phyloP scores from a whole-genome alignment of 176 grass and related monocot genomes.

The Oryza glaberrima region DNA sequence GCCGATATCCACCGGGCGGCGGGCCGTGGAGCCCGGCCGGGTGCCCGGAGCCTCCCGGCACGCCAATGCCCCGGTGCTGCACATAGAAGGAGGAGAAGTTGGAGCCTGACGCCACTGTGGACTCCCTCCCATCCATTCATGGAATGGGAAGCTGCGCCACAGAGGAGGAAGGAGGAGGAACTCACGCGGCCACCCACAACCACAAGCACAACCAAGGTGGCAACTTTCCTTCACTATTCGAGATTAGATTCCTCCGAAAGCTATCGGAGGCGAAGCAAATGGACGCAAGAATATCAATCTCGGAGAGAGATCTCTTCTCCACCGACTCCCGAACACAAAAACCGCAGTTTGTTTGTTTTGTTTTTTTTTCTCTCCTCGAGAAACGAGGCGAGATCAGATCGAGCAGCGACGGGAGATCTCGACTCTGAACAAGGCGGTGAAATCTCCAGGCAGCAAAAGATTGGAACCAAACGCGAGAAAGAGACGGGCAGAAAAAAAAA shows the following conservation, averaged over 20 bases:
- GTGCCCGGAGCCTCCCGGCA: slow-evolving; percentile 26
- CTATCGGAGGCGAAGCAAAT: slow-evolving; percentile 32
- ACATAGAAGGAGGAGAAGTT: slow-evolving; percentile 58
- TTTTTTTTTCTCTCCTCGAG: neutral
- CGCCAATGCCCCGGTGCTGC: slow-evolving; percentile 49
- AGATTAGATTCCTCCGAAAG: slow-evolving; percentile 35
- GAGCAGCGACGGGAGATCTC: slow-evolving; percentile 32
- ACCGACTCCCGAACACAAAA: slow-evolving; percentile 1
- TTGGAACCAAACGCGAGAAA: neutral
- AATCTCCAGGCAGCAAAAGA: neutral
- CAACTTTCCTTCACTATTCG: slow-evolving; percentile 36
- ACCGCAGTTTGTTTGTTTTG: neutral
- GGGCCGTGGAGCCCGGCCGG: slow-evolving; percentile 35
- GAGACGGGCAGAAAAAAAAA: neutral
- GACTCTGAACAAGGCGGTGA: slow-evolving; percentile 17
- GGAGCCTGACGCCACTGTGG: slow-evolving; percentile 54
- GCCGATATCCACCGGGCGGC: slow-evolving; percentile 34
- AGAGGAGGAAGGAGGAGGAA: neutral
- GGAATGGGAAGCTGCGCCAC: slow-evolving; percentile 44
- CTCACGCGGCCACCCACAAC: neutral
- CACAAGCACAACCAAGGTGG: slow-evolving; percentile 23
- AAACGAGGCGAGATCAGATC: slow-evolving; percentile 53
- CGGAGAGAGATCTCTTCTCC: slow-evolving; percentile 46
- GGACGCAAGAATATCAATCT: slow-evolving; percentile 36
- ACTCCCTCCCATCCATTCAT: slow-evolving; percentile 77